These are phyloP conservation scores for Discostella pseudostelligera DNA, from an alignment of 108 stramenopile species.

Conservation along the genomic window DNA sequence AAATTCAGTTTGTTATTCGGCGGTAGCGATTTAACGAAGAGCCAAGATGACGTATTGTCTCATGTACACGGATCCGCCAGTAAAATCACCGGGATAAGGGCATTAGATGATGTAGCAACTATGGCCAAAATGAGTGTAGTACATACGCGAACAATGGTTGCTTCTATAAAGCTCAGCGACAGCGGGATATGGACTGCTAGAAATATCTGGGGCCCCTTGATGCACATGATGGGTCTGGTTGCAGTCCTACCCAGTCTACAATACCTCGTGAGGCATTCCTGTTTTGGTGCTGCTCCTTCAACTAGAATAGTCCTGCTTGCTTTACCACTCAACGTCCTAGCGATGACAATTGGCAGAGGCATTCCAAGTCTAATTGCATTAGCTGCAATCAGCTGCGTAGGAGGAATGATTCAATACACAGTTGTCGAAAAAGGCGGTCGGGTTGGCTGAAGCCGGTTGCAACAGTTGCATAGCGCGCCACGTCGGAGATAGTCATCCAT, in stretches of 20 bases:
- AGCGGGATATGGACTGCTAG: conserved; percentile 69
- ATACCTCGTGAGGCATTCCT: conserved; percentile 40
- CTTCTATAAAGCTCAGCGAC: conserved; percentile 54
- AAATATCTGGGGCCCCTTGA: conserved; percentile 49
- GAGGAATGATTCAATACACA: conserved; percentile 41
- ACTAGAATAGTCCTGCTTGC: conserved; percentile 23
- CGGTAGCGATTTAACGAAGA: conserved; percentile 34
- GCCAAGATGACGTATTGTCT: conserved; percentile 48
- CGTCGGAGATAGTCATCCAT: no score
- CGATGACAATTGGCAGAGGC: conserved; percentile 58
- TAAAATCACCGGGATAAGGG: conserved; percentile 24
- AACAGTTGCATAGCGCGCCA: conserved; percentile 38
- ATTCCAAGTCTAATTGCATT: conserved; percentile 59
- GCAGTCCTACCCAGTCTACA: conserved; percentile 58
- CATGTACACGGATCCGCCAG: conserved; percentile 29
- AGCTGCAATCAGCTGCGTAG: conserved; percentile 49
- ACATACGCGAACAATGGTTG: conserved; percentile 42
- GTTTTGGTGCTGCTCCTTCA: conserved; percentile 36
- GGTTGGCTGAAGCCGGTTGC: no score
- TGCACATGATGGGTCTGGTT: conserved; percentile 56
- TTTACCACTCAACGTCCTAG: conserved; percentile 60
- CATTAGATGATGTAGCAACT: conserved; percentile 46
- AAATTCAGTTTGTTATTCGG: conserved; percentile 49
- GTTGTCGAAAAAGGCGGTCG: background rate
- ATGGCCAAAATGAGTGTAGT: conserved; percentile 54